Conservation (phyloP, 768 basidiomycete species). For the Rubroboletus satanas region DNA sequence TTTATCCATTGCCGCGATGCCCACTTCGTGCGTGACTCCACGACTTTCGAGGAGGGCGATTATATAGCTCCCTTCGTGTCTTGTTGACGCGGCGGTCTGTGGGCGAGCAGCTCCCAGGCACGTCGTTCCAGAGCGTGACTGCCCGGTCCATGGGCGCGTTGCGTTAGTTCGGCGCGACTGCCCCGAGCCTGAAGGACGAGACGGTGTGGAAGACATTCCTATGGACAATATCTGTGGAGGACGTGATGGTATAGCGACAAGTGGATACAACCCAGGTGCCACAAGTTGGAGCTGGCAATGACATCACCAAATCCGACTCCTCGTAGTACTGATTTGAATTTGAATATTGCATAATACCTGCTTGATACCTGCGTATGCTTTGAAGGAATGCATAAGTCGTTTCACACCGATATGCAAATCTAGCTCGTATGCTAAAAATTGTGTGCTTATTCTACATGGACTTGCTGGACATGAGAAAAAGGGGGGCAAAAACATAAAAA, state of each 20-base stretch:
- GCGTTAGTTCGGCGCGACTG: constrained; percentile 13
- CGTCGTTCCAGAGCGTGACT: constrained; percentile 49
- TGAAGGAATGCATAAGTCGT: background rate
- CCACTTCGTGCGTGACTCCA: constrained; percentile 78
- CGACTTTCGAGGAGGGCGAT: constrained; percentile 74
- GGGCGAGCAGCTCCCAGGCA: constrained; percentile 47
- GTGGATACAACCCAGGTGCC: no score
- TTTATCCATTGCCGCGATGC: constrained; percentile 80
- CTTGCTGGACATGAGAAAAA: constrained; percentile 26
- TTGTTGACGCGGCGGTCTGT: constrained; percentile 57
- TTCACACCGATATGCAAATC: constrained; percentile 8
- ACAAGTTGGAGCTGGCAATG: background rate
- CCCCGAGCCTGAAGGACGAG: constrained; percentile 11
- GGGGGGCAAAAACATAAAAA: constrained; percentile 2
- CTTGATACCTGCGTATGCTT: no score
- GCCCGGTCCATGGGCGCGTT: constrained; percentile 50
- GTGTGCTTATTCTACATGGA: constrained; percentile 35
- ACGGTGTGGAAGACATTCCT: constrained; percentile 13
- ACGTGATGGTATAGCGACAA: background rate
- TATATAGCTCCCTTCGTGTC: constrained; percentile 58
- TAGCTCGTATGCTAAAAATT: constrained; percentile 24
- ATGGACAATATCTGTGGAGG: background rate
- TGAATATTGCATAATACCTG: no score
- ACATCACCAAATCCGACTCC: background rate
- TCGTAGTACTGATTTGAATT: no score